Evolutionary conservation across 345 rosid species (phyloP), one percentile per base, ranked within the genome.

Genomic region (Acer negundo): DNA sequence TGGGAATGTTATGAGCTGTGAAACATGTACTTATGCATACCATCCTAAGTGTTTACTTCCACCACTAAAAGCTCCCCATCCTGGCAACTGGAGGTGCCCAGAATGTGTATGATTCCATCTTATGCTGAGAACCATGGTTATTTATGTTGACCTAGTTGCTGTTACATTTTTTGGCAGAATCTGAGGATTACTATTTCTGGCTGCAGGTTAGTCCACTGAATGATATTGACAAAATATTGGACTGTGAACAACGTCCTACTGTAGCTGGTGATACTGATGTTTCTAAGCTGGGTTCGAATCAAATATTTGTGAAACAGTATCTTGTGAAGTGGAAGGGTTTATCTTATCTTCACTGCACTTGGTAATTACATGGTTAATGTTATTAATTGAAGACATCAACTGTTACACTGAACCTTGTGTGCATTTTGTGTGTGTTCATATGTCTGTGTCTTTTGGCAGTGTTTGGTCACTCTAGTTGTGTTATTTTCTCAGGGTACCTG

Each of bases 261-360:
- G 90, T 77, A 75, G 93, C 93, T 74, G 89, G 61, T 67, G 92
- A 85, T 66, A 85, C 77, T 68, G 97, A 87, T 86, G 90, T 88
- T 76, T 89, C 97, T 8, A 87, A 80, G 65, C 79, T 86, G 71
- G 90, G 91, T 35, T 82, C 93, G 51, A 90, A 94, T 85, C 97
- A 86, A 85, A 83, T 93, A 72, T 89, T 82, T 84, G 97, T 90
- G 46, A 97, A 94, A 79, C 99, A 97, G 76, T 97, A 97, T 89
- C 98, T 94, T 78, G 96, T 97, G 46, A 97, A 97, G 84, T 97
- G 99, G 99, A 97, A 97, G 81, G 98, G 98, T 26, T 84, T 94
- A 74, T 97, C 98, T 72, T 97, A 91, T 88, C 94, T 97, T 66
- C 99, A 97, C 75, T 97, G 98, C 82, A 88, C 92, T 83, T 93